These are phyloP conservation scores for Berkeleyomyces rouxiae DNA, from an alignment of 2,329 filamentous ascomycete genomes.

Conservation along the genomic window DNA sequence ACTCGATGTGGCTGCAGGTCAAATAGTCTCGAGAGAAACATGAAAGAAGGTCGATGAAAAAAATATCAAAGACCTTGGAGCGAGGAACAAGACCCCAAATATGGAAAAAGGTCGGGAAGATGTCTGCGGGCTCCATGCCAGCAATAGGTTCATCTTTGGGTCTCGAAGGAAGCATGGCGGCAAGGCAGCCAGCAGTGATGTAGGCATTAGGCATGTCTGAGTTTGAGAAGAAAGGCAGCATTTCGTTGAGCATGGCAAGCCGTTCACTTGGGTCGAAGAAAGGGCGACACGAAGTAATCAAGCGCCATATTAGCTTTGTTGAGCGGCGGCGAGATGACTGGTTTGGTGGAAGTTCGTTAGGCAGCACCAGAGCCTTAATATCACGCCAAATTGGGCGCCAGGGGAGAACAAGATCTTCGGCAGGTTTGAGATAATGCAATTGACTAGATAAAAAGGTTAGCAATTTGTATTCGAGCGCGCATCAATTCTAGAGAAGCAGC, in stretches of 20 bases:
- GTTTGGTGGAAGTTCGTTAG: conserved; percentile 58
- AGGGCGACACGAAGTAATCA: conserved; percentile 75
- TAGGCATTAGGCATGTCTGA: conserved; percentile 86
- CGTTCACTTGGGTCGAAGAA: conserved; percentile 87
- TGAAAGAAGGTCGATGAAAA: conserved; percentile 80
- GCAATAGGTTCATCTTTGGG: conserved; percentile 54
- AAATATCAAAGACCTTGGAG: conserved; percentile 72
- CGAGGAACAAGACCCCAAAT: conserved; percentile 86
- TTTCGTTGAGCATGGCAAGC: conserved; percentile 62
- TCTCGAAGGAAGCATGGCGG: conserved; percentile 72
- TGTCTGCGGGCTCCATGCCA: conserved; percentile 72
- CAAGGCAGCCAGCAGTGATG: conserved; percentile 77
- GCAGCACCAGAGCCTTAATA: conserved; percentile 76
- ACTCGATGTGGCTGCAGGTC: conserved; percentile 55
- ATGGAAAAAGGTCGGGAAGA: conserved; percentile 89
- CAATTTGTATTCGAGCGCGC: neutral
- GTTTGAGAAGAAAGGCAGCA: conserved; percentile 77
- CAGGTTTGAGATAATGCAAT: conserved; percentile 71
- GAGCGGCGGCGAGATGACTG: conserved; percentile 38
- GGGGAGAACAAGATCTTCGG: conserved; percentile 77
- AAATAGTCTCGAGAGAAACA: conserved; percentile 74
- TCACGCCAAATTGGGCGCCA: conserved; percentile 91
- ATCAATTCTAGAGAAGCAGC: neutral
- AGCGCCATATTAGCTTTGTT: conserved; percentile 58
- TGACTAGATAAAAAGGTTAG: conserved; percentile 1